These are phyloP conservation scores for Backusella parvicylindrica DNA, from an alignment of 192 early-diverging fungal species.

Conservation along the genomic window DNA sequence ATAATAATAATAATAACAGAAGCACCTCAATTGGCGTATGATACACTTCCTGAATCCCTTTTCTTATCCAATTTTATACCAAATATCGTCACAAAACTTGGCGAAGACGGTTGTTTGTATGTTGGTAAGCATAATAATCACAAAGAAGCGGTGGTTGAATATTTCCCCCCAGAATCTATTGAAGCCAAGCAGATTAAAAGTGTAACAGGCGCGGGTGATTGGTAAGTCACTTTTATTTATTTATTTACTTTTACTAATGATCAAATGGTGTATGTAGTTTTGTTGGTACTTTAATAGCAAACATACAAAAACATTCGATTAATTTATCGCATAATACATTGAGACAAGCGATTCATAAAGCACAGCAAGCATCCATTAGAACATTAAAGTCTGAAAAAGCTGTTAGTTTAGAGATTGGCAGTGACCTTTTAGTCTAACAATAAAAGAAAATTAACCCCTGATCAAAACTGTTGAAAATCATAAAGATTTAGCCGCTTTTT, in stretches of 20 bases:
- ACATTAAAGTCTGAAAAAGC: conserved; percentile 36
- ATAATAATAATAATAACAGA: not conserved
- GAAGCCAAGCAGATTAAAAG: conserved; percentile 39
- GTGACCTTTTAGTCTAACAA: conserved; percentile 4
- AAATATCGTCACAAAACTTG: conserved; percentile 65
- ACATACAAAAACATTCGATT: conserved; percentile 23
- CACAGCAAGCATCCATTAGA: conserved; percentile 26
- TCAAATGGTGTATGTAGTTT: conserved; percentile 45
- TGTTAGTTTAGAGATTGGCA: conserved; percentile 17
- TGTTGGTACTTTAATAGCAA: conserved; percentile 65
- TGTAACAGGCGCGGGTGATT: conserved; percentile 81
- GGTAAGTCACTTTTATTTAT: conserved; percentile 34
- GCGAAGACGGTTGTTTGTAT: conserved; percentile 56
- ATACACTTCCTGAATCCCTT: conserved; percentile 28
- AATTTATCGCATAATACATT: not conserved
- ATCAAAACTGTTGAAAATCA: conserved; percentile 3
- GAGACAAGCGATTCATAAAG: conserved; percentile 3
- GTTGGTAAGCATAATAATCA: conserved; percentile 5
- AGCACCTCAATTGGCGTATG: conserved; percentile 5
- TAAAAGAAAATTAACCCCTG: not conserved
- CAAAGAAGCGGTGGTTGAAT: conserved; percentile 12
- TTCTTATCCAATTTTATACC: conserved; percentile 50
- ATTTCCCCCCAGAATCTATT: conserved; percentile 33
- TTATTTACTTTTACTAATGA: not conserved
- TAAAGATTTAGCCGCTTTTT: not conserved